Base-by-base conservation (phyloP, 2,329 filamentous ascomycete genomes). In the Reticulascus tulasneorum region DNA sequence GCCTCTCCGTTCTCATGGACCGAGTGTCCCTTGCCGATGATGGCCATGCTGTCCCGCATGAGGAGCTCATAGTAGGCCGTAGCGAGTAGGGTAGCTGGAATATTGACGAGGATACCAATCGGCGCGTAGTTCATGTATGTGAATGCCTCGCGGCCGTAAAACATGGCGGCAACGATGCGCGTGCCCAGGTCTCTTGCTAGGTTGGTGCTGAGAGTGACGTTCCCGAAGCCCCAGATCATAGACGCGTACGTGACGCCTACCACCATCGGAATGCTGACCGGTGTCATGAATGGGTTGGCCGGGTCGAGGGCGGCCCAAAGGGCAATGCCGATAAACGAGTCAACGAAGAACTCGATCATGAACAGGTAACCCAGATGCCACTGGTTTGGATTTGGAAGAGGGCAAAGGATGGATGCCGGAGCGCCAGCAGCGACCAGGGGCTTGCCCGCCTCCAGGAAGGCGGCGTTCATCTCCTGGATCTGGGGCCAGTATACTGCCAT, bases 231-330 rank as follows among this genome's bases (percentile, higher is more conserved):
- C 73, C 75, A 79, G 26, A 75, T 61, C 60, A 71, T 71, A 42
- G 51, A 57, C 4, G 61, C 71, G 51, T 76, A 79, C 6, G 64
- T 73, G 5, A 78, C 48, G 9, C 76, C 75, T 45, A 79, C 78
- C 23, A 69, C 62, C 44, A 75, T 75, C 5, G 73, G 72, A 1
- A 66, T 67, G 17, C 56, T 55, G 9, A 56, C 37, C 6, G 73
- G 63, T 7, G 63, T 54, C 18, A 79, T 59, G 50, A 79, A 78
- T 1, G 74, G 74, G 51, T 79, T 79, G 9, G 73, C 71, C 0
- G 72, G 72, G 52, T 80, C 76, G 21, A 78, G 60, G 29, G 60
- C 62, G 7, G 74, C 65, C 74, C 75, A 79, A 51, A 79, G 77
- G 11, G 77, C 56, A 38, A 79, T 61, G 19, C 66, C 69, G 37